These are phyloP conservation scores for Fusarium redolens DNA, from an alignment of 2,329 filamentous ascomycete genomes.

Conservation along the genomic window DNA sequence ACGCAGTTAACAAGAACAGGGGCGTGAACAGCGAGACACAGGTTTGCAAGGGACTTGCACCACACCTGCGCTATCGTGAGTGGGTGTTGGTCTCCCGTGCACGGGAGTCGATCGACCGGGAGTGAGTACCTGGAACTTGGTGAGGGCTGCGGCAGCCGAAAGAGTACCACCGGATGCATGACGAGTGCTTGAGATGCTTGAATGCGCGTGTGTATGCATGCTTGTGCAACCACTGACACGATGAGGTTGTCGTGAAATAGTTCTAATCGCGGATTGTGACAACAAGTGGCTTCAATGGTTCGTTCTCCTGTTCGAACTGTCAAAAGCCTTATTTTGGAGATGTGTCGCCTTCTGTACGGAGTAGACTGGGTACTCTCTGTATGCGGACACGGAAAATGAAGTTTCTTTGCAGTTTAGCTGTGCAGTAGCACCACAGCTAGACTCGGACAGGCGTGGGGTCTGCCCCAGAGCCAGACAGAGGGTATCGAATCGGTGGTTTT, in stretches of 20 bases:
- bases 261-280: constrained; percentile 11
- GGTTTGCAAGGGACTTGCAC: constrained; percentile 17
- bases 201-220: background rate
- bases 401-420: background rate
- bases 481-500: constrained; percentile 41
- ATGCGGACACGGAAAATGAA: constrained; percentile 4
- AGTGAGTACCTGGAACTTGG: constrained; percentile 23
- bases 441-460: constrained; percentile 24
- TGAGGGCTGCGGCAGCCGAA: constrained; percentile 33
- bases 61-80: constrained; percentile 3
- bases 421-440: constrained; percentile 20
- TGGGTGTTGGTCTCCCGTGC: constrained; percentile 22
- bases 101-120: constrained; percentile 34
- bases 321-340: background rate
- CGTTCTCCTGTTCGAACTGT: constrained; percentile 2
- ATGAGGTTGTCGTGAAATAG: constrained; percentile 3
- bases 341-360: background rate
- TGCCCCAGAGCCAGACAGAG: constrained; percentile 37
- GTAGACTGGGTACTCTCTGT: background rate
- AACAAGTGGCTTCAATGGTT: constrained; percentile 16
- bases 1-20: constrained; percentile 37
- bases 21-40: constrained; percentile 20
- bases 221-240: constrained; percentile 6
- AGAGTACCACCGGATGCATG: constrained; percentile 32
- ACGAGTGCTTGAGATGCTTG: constrained; percentile 8